These are phyloP conservation scores for Sphagnurus paluster DNA, from an alignment of 1,284 basidiomycete genomes.

Conservation along the genomic window DNA sequence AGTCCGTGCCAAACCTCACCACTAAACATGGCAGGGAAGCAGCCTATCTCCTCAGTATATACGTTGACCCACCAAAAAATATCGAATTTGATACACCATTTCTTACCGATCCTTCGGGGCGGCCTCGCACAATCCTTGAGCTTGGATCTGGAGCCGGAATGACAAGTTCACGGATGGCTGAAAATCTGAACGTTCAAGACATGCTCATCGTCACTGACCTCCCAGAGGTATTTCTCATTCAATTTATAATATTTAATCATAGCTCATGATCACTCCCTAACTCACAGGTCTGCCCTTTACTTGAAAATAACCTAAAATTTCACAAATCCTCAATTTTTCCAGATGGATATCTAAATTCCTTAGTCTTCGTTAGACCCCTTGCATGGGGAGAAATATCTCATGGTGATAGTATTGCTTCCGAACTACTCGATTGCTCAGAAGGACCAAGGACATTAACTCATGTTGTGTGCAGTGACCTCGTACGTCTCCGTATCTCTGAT, in stretches of 20 bases:
- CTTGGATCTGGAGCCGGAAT: slow-evolving; percentile 75
- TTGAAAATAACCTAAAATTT: slow-evolving; percentile 50
- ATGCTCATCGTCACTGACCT: slow-evolving; percentile 69
- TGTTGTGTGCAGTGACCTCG: slow-evolving; percentile 75
- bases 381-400: slow-evolving; percentile 62
- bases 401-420: slow-evolving; percentile 35
- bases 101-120: slow-evolving; percentile 15
- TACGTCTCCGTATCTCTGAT: slow-evolving; percentile 32
- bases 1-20: background rate
- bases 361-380: slow-evolving; percentile 51
- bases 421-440: slow-evolving; percentile 30
- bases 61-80: slow-evolving; percentile 43
- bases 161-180: slow-evolving; percentile 51
- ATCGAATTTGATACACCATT: slow-evolving; percentile 64
- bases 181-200: slow-evolving; percentile 31
- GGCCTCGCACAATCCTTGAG: slow-evolving; percentile 49
- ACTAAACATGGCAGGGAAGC: slow-evolving; percentile 59
- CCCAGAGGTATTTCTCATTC: slow-evolving; percentile 43
- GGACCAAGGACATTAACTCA: slow-evolving; percentile 45
- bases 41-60: slow-evolving; percentile 59
- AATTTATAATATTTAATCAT: background rate
- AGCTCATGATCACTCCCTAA: too few species aligned
- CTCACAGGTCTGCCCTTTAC: slow-evolving; percentile 35
- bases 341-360: slow-evolving; percentile 1
- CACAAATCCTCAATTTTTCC: slow-evolving; percentile 5